Evolutionary conservation across 192 early-diverging fungal species (phyloP), one percentile per base, ranked within the genome.

Genomic region (Backusella westeae): DNA sequence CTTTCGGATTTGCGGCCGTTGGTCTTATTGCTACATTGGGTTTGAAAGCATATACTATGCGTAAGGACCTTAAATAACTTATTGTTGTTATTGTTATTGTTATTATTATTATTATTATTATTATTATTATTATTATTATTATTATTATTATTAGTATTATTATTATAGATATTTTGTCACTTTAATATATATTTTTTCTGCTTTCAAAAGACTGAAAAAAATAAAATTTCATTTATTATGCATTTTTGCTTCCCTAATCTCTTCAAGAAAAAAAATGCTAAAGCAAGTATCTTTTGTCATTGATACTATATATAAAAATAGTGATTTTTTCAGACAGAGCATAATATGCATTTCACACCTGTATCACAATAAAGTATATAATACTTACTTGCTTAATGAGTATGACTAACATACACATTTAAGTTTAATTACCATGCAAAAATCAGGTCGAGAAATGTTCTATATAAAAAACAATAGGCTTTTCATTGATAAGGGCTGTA

Each of bases 31-130:
- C 75, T 10, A 67, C 71, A 15, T 49, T 76, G 14, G 66, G 75
- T 8, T 41, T 80, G n/a, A 73, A 80, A 41, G 19, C 75, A 1
- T 80, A 80, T 72, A 67, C 74, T 8, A 80, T 80, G 79, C 70
- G 76, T 29, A 63, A 63, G 26, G 23, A 63, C 23, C 26, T 63
- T 63, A 63, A 63, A 63, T 63, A 29, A 63, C 8, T 4, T 1
- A 63, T 29, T 29, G 1, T 29, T 12, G 3, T 10, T 44, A 44
- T 44, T 44, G 15, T 17, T 52, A 52, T n/a, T 21, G 29, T 1
- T n/a, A n/a, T n/a, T n/a, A n/a, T n/a, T n/a, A n/a, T n/a, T n/a
- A n/a, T n/a, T n/a, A n/a, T n/a, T n/a, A n/a, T n/a, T n/a, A n/a
- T n/a, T n/a, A n/a, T n/a, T n/a, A n/a, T n/a, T 29, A 29, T 29